phyloP scores from a whole-genome alignment of 108 stramenopile genomes.

The Aurantiochytrium sp. region DNA sequence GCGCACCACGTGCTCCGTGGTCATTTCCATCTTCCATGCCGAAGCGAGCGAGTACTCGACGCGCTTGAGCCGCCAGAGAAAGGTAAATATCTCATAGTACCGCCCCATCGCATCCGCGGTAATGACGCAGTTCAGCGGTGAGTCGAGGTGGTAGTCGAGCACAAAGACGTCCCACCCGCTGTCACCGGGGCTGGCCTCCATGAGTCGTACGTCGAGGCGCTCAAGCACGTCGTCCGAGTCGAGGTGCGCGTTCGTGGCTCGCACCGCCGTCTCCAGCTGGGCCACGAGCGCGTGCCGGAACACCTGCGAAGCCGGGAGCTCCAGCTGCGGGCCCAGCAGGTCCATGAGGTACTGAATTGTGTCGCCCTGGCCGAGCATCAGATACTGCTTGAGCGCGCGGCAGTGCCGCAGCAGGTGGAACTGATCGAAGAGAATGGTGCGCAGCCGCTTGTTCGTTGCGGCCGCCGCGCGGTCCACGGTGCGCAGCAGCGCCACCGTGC shows the following conservation, averaged over 20 bases:
- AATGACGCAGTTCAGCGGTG: constrained; percentile 78
- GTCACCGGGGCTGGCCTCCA: constrained; percentile 55
- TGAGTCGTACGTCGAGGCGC: constrained; percentile 68
- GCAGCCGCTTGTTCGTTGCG: constrained; percentile 68
- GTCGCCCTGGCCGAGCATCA: constrained; percentile 93
- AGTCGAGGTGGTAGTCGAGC: constrained; percentile 80
- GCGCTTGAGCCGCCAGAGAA: constrained; percentile 83
- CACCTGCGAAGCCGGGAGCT: constrained; percentile 55
- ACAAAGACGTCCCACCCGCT: constrained; percentile 83
- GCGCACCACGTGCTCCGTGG: constrained; percentile 73
- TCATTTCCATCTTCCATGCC: constrained; percentile 85
- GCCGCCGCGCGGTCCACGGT: constrained; percentile 56
- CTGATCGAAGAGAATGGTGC: constrained; percentile 61
- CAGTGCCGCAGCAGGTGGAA: constrained; percentile 78
- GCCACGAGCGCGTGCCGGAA: constrained; percentile 71
- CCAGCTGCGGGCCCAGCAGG: constrained; percentile 46
- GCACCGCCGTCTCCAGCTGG: constrained; percentile 74
- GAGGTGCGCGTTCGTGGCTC: constrained; percentile 75
- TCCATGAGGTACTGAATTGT: constrained; percentile 83
- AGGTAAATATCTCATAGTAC: constrained; percentile 78
- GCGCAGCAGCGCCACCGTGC: constrained; percentile 42
- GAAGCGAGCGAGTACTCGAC: constrained; percentile 84
- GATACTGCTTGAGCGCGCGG: constrained; percentile 82
- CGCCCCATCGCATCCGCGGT: constrained; percentile 60
- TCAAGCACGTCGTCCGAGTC: constrained; percentile 69